Evolutionary conservation across 768 basidiomycete species (phyloP).

Genomic region (Auricularia sp.): DNA sequence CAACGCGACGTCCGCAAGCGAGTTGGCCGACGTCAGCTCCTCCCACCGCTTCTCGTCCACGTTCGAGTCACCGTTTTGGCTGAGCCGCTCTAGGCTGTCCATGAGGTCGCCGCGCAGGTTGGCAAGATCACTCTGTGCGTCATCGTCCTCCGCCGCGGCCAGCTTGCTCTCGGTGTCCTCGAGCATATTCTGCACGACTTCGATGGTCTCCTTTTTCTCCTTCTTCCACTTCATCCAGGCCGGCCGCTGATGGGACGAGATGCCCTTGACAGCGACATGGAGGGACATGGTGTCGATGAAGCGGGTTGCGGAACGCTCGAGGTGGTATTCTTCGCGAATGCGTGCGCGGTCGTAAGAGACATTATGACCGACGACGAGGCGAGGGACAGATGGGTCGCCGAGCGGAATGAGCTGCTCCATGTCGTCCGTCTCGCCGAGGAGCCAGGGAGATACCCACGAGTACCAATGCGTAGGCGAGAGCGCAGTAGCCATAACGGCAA

Average conservation of each 20-base stretch:
- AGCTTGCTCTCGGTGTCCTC: constrained; percentile 28
- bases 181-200: constrained; percentile 47
- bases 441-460: constrained; percentile 91
- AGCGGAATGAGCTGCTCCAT: constrained; percentile 63
- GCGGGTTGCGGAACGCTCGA: constrained; percentile 56
- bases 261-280: constrained; percentile 88
- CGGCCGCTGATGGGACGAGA: constrained; percentile 89
- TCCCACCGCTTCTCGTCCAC: constrained; percentile 63
- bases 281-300: constrained; percentile 93
- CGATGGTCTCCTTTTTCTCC: constrained; percentile 48
- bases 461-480: constrained; percentile 84
- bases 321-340: constrained; percentile 69
- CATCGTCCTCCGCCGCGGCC: constrained; percentile 24
- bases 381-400: constrained; percentile 40
- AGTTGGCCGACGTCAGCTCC: constrained; percentile 84
- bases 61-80: not conserved
- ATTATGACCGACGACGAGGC: constrained; percentile 86
- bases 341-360: constrained; percentile 88
- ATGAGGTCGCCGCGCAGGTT: constrained; percentile 21
- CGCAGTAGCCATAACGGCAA: constrained; percentile 82
- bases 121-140: constrained; percentile 23
- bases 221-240: constrained; percentile 86
- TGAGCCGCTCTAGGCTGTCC: not conserved
- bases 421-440: constrained; percentile 50
- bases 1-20: constrained; percentile 82